Evolutionary conservation across 805 yeast genomes (phyloP), one percentile per base, ranked within the genome.

Genomic region (Ogataea paraovalis): DNA sequence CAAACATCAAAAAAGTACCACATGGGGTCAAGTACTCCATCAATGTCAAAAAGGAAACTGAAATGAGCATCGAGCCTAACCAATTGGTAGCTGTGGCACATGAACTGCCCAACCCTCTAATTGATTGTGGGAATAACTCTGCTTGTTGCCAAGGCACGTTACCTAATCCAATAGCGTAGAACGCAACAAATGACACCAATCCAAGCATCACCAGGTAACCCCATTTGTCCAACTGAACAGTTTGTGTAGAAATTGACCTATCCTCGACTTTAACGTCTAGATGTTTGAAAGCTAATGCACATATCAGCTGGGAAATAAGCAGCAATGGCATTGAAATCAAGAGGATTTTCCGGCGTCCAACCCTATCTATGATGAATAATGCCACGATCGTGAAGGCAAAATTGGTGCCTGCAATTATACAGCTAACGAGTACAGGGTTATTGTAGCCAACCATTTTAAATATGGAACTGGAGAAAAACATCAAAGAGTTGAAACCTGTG

Each of bases 111-210:
- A 89, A 76, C 49, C 96, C 96, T 65, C 99, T 82, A 30, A 92
- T 97, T 52, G 82, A 79, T 74, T 91, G 96, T 32, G 97, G 94
- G 71, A 94, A 90, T 61, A 92, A 72, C 69, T 92, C 99, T 48
- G 92, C 85, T 64, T 94, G 97, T 64, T 92, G 96, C 99, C 99
- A 92, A 47, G 98, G 97, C 46, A 89, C 94, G 66, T 92, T 91
- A 70, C 99, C 99, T 56, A 91, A 87, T 56, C 98, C 98, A 55
- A 88, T 73, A 42, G 97, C 96, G 65, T 91, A 92, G 45, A 85
- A 82, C 2, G 96, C 97, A 41, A 91, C 97, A 62, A 74, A 94
- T 37, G 81, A 65, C 53, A 92, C 88, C 87, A 91, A 90, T 45
- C 89, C 83, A 34, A 90, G 75, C 54, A 94, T 85, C 45, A 92